Evolutionary conservation across 768 basidiomycete genomes (phyloP), one percentile per base, ranked within the genome.

Genomic region (Lenzites betulinus): DNA sequence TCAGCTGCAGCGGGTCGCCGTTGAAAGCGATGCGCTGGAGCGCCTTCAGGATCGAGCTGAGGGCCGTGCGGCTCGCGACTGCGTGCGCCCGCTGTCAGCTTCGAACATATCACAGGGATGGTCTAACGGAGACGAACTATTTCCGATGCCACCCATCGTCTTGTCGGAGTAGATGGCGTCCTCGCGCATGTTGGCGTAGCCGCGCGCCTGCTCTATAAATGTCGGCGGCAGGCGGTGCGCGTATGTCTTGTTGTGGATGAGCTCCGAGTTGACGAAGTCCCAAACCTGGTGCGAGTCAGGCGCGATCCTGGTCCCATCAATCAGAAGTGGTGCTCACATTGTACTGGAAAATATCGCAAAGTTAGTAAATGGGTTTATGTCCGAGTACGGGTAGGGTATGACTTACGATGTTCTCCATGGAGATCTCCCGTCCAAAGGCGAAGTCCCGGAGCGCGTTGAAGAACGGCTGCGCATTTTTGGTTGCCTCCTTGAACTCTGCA

Each of bases 51-150:
- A 95, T 79, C 26, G 87, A 85, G 71, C 87, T 82, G 38, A 94
- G 76, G 62, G 92, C 76, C 39, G 92, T 90, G 64, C 89, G 88
- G 39, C 90, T 90, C 68, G 93, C 89, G 69, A 95, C 92, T 93
- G 28, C 47, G 53, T 28, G 16, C 35, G 54, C 64, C 18, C 16
- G 25, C 13, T 25, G 49, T 49, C 42, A 58, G 54, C 9, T 28
- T n/a, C 16, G n/a, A 20, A 22, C 13, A 22, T 25, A 5, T 60
- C 53, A 44, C 64, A 38, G 15, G 63, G 56, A 55, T 58, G 25
- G 25, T 38, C 12, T 62, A n/a, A 50, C 26, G 15, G 36, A 18
- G 16, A 82, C 89, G 46, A 67, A 92, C 91, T 83, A 78, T 93
- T 93, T 16, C 89, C 90, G 69, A 95, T 81, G 52, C 88, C 86